Evolutionary conservation across 2,329 filamentous ascomycete species (phyloP), one percentile per base, ranked within the genome.

Genomic region (Alternaria gaisen): DNA sequence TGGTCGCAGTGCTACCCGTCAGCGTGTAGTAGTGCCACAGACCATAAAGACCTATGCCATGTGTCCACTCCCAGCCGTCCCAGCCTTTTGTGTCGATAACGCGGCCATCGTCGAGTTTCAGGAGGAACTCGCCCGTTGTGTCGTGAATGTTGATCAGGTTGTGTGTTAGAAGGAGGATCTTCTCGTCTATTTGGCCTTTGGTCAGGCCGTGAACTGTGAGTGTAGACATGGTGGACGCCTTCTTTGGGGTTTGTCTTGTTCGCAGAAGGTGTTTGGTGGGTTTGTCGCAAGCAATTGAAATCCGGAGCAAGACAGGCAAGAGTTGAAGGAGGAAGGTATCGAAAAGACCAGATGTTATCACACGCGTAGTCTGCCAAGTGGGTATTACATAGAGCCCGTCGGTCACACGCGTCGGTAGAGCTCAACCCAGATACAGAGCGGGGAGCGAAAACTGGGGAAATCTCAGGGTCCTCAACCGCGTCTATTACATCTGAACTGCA

Each of bases 61-160:
- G 91, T 1, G 90, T 93, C 90, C 90, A 92, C 80, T 93, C 91
- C 91, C 91, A 94, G 72, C 89, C 89, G 65, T 90, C 86, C 91
- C 91, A 94, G 58, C 90, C 91, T 79, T 94, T 94, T 58, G 91
- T 93, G 78, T 94, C 91, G 72, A 94, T 93, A 51, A 93, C 83
- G 36, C 90, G 86, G 58, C 91, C 91, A 70, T 94, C 91, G 2
- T 85, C 83, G 36, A 94, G 84, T 20, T 83, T 87, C 60, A 93
- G 81, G 24, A 94, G 83, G 76, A 93, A 94, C 72, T 91, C 84
- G 51, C 91, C 91, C 0, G 89, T 91, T 40, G 84, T 85, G 80
- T 94, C 91, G 71, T 88, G 87, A 79, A 94, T 93, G 78, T 91
- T 91, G 75, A 94, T 85, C 42, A 94, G 83, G 72, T 91, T 91